These are phyloP conservation scores for Leccinum longicurvipes DNA, from an alignment of 768 basidiomycete genomes.

Conservation along the genomic window DNA sequence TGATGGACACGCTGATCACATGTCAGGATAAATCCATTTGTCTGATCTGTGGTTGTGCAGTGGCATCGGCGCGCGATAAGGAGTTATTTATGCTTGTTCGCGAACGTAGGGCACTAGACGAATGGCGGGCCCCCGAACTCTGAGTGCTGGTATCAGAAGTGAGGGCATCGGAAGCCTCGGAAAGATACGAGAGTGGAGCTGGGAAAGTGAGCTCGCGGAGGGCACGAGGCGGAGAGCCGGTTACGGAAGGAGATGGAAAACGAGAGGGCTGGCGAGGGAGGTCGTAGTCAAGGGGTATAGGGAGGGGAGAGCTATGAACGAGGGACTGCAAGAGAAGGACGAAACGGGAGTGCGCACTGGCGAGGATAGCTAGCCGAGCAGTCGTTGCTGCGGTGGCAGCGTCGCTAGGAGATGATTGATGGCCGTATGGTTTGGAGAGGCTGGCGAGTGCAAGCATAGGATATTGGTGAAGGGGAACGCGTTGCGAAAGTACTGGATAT, in stretches of 20 bases:
- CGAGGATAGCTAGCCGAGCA: constrained; percentile 42
- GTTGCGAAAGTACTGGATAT: constrained; percentile 59
- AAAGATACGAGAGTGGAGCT: constrained; percentile 58
- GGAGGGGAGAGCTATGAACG: constrained; percentile 55
- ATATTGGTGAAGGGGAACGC: constrained; percentile 63
- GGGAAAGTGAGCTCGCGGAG: constrained; percentile 69
- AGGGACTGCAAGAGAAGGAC: constrained; percentile 72
- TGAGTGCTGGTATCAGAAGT: constrained; percentile 8
- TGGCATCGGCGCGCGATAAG: constrained; percentile 18
- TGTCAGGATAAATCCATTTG: too few species aligned
- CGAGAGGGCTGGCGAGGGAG: constrained; percentile 28
- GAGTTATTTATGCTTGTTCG: constrained; percentile 14
- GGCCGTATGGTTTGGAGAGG: constrained; percentile 38
- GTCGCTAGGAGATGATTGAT: constrained; percentile 32
- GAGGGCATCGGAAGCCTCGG: constrained; percentile 17
- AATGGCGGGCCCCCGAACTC: constrained; percentile 1
- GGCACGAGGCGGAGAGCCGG: constrained; percentile 27
- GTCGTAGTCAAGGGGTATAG: constrained; percentile 46
- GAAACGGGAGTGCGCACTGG: constrained; percentile 69
- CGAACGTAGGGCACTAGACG: constrained; percentile 4
- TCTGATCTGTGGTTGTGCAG: constrained; percentile 12
- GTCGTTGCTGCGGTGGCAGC: constrained; percentile 19
- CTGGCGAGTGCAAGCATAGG: constrained; percentile 61
- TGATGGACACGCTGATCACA: too few species aligned
- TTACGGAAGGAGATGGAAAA: constrained; percentile 10